Evolutionary conservation across 2,329 filamentous ascomycete genomes (phyloP).

Genomic region (Arachnomyces sp.): DNA sequence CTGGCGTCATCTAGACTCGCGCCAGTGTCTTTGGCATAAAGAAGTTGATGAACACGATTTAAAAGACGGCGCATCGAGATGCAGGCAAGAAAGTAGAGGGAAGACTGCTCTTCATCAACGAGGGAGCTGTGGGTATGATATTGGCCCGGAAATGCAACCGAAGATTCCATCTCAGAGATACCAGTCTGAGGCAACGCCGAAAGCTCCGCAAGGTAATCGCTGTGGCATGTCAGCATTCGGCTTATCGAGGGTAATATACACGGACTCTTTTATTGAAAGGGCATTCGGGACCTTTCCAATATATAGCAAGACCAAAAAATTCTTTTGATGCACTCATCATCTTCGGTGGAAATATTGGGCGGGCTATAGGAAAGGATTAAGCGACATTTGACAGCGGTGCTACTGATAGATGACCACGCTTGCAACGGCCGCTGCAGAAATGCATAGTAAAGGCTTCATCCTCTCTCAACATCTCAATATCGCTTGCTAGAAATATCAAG

Average conservation of each 20-base stretch:
- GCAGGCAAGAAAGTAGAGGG: conserved; percentile 48
- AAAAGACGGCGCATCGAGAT: conserved; percentile 32
- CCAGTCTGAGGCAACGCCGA: conserved; percentile 45
- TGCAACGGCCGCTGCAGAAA: conserved; percentile 46
- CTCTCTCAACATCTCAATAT: no score
- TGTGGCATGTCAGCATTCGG: conserved; percentile 19
- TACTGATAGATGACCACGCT: conserved; percentile 46
- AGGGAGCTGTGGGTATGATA: conserved; percentile 39
- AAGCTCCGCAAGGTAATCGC: conserved; percentile 48
- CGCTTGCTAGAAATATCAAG: no score
- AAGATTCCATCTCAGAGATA: conserved; percentile 46
- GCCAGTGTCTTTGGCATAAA: conserved; percentile 42
- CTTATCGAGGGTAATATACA: not conserved
- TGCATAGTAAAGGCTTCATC: conserved; percentile 41
- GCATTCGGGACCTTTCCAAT: conserved; percentile 39
- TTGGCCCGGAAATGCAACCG: conserved; percentile 41
- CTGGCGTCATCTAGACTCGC: conserved; percentile 39
- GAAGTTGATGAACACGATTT: conserved; percentile 25
- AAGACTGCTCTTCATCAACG: conserved; percentile 40
- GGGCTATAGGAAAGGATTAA: conserved; percentile 41
- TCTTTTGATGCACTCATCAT: conserved; percentile 42
- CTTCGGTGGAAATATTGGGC: conserved; percentile 28
- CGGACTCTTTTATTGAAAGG: no score
- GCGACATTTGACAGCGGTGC: conserved; percentile 44
- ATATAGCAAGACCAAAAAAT: conserved; percentile 53